A percentile compares a stretch with the other conserved stretches of the same genome.
Conservation (phyloP, 371 early-diverging fungal species). For the Mortierella sp. region DNA sequence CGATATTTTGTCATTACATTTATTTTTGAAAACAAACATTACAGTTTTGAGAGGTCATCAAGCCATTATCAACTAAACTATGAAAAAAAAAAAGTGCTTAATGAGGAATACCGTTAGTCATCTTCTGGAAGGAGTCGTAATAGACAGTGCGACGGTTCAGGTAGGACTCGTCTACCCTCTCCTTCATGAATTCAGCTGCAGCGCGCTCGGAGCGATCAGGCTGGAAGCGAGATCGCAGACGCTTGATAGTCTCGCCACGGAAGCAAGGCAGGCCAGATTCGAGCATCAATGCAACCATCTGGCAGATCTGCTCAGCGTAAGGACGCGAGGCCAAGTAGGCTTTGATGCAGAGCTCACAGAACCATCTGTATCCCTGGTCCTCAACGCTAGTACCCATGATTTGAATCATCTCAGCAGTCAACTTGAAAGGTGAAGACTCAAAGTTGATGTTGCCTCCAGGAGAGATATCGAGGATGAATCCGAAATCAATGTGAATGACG, state of each 20-base stretch:
- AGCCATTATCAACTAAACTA: neutral
- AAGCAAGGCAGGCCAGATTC: conserved; percentile 99
- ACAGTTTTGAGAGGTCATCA: neutral
- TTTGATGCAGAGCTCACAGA: conserved; percentile 92
- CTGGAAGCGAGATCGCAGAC: conserved; percentile 93
- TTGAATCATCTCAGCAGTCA: conserved; percentile 98
- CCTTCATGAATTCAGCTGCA: conserved; percentile 94
- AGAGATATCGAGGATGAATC: conserved; percentile 99
- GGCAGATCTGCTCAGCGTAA: conserved; percentile 93
- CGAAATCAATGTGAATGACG: conserved; percentile 99
- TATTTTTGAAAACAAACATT: neutral
- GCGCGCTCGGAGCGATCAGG: conserved; percentile 90
- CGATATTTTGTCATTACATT: neutral
- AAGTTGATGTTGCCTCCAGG: conserved; percentile 97
- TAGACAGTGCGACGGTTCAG: conserved; percentile 90
- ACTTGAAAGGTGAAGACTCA: conserved; percentile 98
- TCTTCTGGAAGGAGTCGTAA: conserved; percentile 91
- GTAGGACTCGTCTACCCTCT: conserved; percentile 90
- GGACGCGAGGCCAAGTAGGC: conserved; percentile 92
- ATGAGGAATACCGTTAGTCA: conserved; percentile 83
- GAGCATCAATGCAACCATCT: conserved; percentile 92
- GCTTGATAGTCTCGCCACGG: conserved; percentile 91
- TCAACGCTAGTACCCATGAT: conserved; percentile 94
- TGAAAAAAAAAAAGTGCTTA: conserved; percentile 11
- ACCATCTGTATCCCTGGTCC: conserved; percentile 88